Base-by-base conservation (phyloP, 768 basidiomycete genomes). In the Mycena amicta region DNA sequence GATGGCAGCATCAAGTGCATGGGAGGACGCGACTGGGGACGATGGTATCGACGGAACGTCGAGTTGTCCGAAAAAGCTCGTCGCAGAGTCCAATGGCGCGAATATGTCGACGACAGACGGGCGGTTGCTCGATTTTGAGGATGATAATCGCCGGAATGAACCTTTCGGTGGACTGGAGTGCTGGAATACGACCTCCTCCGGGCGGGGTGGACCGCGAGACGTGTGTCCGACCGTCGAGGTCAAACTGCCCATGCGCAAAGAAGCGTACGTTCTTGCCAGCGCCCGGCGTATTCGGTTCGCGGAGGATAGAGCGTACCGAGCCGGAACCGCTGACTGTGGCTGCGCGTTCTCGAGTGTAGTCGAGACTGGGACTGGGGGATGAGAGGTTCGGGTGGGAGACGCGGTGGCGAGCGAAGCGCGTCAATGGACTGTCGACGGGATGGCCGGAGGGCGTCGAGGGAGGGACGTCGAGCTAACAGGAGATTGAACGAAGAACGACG, bases 261-360 rank as follows among this genome's bases (percentile, higher is more conserved):
- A 91, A 90, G 3, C 89, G 84, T 27, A 92, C 89, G 60, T 84
- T 90, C 68, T 86, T 85, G 11, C 88, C 88, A 4, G 88, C 87
- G 2, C 84, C 88, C 16, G 89, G 89, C 0, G 88, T 88, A 39
- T 85, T 85, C 2, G 81, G 81, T 59, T 87, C 85, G 37, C 86
- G 85, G 22, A 92, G 77, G 60, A 92, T 92, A 15, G 89, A 90
- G n/a, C 88, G 81, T 3, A 88, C 77, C 12, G 88, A 89, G 50
- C 79, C 80, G 57, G 71, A 77, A 56, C 47, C 47, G n/a, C 53
- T 56, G 22, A 64, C 53, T 20, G 62, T 64, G 20, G 57, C 61
- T 25, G 61, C 57, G 3, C 61, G 50, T 31, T 53, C 52, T 56
- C 61, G 58, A 15, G 51, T 47, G 53, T 25, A 40, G 52, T 29